Base-by-base conservation (phyloP, 75 land plant genomes). In the Pinus taeda region DNA sequence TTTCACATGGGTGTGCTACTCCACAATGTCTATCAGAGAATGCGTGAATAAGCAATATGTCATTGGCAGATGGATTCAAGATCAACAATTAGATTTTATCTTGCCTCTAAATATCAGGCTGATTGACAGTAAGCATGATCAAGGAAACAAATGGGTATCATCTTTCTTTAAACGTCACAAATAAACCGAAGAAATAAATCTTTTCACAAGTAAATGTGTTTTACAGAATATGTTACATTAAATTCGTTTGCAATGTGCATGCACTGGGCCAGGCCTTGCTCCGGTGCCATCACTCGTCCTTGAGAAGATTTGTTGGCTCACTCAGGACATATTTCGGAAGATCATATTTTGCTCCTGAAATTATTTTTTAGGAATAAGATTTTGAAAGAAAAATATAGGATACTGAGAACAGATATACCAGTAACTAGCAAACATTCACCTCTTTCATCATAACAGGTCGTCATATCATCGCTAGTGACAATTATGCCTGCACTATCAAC, bases 281-380 rank as follows among this genome's bases (percentile, higher is more conserved):
- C 79, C 11, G 70, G 62, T 78, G 60, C 60, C 73, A 63, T 87
- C 70, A 90, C 24, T 83, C 77, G 15, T 85, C 90, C 57, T 75
- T 64, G 36, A 90, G 73, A 73, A 90, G 81, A 81, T 95, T 95
- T 22, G 84, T 81, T 3, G 98, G 98, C 67, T 95, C 97, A 78
- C 96, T 91, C 81, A 95, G 80, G 75, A 91, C 97, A 79, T 90
- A 93, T 78, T 93, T 91, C 26, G 98, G 98, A 59, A 95, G 83
- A 63, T 95, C 98, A 81, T 95, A 95, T 73, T 95, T 95, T 45
- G 94, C 97, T 84, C 98, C 98, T 95, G 90, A 77, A 83, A 72
- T 20, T 17, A 73, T 57, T 60, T 42, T 62, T 14, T 15, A 22
- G 65, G 20, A 36, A 15, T 58, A 56, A 58, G 20, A 66, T 22